Base-by-base conservation (phyloP, 768 basidiomycete species). In the Hypsizygus marmoreus region DNA sequence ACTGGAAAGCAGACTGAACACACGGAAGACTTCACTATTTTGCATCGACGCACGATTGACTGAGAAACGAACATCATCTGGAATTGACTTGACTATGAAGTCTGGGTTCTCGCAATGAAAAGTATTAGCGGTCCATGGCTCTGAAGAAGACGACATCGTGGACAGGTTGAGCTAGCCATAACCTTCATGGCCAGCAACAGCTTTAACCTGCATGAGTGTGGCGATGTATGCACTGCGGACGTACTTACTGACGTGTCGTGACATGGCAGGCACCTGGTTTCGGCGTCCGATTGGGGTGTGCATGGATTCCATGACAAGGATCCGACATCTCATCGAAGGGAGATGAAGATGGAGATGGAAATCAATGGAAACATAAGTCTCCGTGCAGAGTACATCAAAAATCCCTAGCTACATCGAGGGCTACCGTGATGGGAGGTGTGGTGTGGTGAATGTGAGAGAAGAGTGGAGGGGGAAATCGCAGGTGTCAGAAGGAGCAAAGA, bases 11-110 rank as follows among this genome's bases (percentile, higher is more conserved):
- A 54, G 41, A 53, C 25, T 34, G 12, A 14, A 65, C 82, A 45
- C 64, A 86, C 86, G 68, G 54, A 88, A 88, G 47, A 86, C 76
- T 55, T 80, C 74, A 56, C 84, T 86, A 41, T 66, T 71, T 36
- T 63, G 62, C 48, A 88, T 66, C 16, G 75, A 74, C 28, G 66
- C 55, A 31, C 76, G 75, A 53, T 68, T 70, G 46, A 81, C 84
- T 1, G 59, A 53, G 61, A 82, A 85, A 30, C 63, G 64, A 22
- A 72, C 62, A 22, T 67, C 69, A 62, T 84, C 82, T 26, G 70
- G 71, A 17, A 74, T 62, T 33, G 82, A 84, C 26, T 71, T 76
- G 14, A 88, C 73, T 24, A 63, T 51, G 54, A 86, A 81, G 55
- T 86, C 77, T 3, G 83, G 69, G 14, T 75, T 65, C 26, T 71